Evolutionary conservation across 2,329 filamentous ascomycete species (phyloP), one percentile per base, ranked within the genome.

Genomic region (Blastomyces percursus): DNA sequence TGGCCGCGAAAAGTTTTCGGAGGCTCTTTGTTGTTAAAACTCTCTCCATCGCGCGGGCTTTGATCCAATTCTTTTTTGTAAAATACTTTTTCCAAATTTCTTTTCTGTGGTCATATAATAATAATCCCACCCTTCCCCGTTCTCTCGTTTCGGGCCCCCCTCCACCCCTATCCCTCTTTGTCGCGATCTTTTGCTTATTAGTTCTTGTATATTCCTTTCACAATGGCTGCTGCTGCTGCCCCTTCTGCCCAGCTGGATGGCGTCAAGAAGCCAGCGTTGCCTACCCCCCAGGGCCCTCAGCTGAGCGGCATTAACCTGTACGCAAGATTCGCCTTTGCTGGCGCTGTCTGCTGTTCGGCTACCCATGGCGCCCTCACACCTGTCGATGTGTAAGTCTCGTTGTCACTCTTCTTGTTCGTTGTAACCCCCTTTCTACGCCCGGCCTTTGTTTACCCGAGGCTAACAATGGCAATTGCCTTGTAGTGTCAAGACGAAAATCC

Each of bases 321-420:
- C 87, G 90, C 90, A 73, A 86, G 91, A 80, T 96, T 96, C 82
- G 93, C 94, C 80, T 89, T 99, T 73, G 92, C 94, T 73, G 94
- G 94, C 81, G 94, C 94, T 72, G 82, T 97, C 83, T 96, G 94
- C 87, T 99, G 94, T 81, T 94, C 92, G 72, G 82, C 97, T 81
- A 99, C 94, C 76, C 94, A 99, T 86, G 94, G 93, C 79, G 89
- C 84, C 75, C 87, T 97, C 73, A 99, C 94, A 71, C 94, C 94
- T 75, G 91, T 99, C 79, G 94, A 99, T 89, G 94, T 99, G 93
- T 97, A 94, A 80, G 93, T 90, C 65, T 3, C 21, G 27, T 6
- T 27, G 11, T 24, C 46, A 3, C 46, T 27, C 11, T 30, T n/a
- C 7, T n/a, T 7, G 44, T 46, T n/a, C 7, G 44, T 46, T 46